Base-by-base conservation (phyloP, 1,284 basidiomycete species). In the Fomitopsis palustris region DNA sequence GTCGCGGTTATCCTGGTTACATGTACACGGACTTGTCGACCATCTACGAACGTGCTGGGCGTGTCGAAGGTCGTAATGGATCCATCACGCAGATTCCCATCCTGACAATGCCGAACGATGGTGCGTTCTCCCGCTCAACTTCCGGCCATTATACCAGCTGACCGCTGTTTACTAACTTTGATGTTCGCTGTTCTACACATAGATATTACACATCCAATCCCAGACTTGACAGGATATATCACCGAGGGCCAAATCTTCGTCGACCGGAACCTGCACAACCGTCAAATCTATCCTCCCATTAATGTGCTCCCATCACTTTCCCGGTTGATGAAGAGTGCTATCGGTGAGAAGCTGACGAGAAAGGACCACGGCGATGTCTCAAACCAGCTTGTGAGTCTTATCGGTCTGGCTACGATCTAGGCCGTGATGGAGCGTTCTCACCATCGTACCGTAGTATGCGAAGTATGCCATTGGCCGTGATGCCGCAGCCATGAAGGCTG, bases 61-160 rank as follows among this genome's bases (percentile, higher is more conserved):
- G 97, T 74, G 97, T 99, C 52, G 80, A 96, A 77, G 97, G 97
- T 63, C 87, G 97, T 63, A 98, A 98, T 77, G 97, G 97, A 53
- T 98, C 96, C 49, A 99, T 99, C 80, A 99, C 97, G 54, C 97
- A 99, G 80, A 98, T 99, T 74, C 97, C 97, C 59, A 99, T 99
- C 72, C 83, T 99, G 64, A 99, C 97, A 61, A 99, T 99, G 97
- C 97, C 97, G 35, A 99, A 99, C 80, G 97, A 99, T 77, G 95
- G 94, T 93, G 76, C 75, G 83, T 69, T 21, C 59, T 21, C 37
- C 9, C 35, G 35, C 12, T 37, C 3, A 41, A 43, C 33, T 14
- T 47, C 25, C 25, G 25, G 27, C 45, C 14, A 12, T 2, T 12
- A 16, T 17, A 8, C 12, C 12, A 27, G 21, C 27, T 47, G 45